These are phyloP conservation scores for Telopea speciosissima DNA, from an alignment of 177 flowering plant genomes.

Conservation along the genomic window DNA sequence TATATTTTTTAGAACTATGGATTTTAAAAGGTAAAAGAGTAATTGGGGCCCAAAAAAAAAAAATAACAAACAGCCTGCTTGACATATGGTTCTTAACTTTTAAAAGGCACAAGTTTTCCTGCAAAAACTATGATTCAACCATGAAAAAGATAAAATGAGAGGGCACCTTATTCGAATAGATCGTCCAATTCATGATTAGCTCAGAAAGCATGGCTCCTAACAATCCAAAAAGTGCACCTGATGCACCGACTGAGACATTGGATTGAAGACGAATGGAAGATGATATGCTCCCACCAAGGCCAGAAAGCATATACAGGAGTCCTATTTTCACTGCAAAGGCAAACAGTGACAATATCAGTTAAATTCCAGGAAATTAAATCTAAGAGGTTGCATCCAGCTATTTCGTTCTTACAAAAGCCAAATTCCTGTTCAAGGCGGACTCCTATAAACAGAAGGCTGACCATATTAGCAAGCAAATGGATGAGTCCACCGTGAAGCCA, in stretches of 20 bases:
- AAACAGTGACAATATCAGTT: conserved; percentile 4
- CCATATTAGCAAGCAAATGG: conserved; percentile 55
- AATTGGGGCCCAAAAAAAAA: too few relatives aligned
- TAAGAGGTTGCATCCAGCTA: neutral
- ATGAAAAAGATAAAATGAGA: neutral
- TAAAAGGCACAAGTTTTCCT: neutral
- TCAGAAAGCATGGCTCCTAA: conserved; percentile 74
- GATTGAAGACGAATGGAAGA: conserved; percentile 30
- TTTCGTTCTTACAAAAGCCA: conserved; percentile 52
- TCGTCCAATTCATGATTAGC: conserved; percentile 64
- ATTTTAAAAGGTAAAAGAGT: too few relatives aligned
- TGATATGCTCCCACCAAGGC: conserved; percentile 62
- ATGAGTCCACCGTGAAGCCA: conserved; percentile 67
- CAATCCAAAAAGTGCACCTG: conserved; percentile 64
- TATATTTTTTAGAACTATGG: too few relatives aligned
- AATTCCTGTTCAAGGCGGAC: conserved; percentile 56
- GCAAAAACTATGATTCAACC: neutral
- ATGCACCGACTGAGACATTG: conserved; percentile 60
- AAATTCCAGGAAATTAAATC: neutral
- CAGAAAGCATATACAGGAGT: conserved; percentile 45
- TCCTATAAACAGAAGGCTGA: conserved; percentile 50
- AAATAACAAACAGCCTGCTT: too few relatives aligned
- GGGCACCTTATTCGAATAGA: conserved; percentile 54
- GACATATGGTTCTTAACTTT: neutral
- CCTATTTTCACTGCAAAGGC: conserved; percentile 48